These are phyloP conservation scores for Kwoniella sp. DNA, from an alignment of 768 basidiomycete species.

Conservation along the genomic window DNA sequence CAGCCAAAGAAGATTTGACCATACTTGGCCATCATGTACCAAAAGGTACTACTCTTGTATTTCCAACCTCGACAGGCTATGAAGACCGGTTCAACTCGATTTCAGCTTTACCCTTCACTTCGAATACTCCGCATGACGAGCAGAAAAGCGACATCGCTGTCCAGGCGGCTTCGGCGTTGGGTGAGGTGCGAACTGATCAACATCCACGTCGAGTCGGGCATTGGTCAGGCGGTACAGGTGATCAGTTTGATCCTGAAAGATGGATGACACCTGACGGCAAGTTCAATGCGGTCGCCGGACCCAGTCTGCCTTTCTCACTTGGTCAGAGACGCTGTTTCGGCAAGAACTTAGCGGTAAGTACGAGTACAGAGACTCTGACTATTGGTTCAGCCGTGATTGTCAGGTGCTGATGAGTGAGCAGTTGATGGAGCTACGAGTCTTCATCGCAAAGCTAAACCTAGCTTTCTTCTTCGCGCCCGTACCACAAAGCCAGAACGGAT, in stretches of 20 bases:
- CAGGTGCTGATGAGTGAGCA: conserved; percentile 16
- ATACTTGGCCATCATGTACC: conserved; percentile 46
- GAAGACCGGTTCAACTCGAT: conserved; percentile 25
- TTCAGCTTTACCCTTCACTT: neutral
- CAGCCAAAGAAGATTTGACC: conserved; percentile 40
- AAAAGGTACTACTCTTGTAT: conserved; percentile 37
- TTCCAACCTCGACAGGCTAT: conserved; percentile 27
- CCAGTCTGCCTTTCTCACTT: conserved; percentile 42
- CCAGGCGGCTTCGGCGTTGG: neutral
- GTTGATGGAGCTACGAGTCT: conserved; percentile 46
- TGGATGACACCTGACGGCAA: conserved; percentile 36
- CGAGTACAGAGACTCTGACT: too few relatives aligned
- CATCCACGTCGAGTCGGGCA: conserved; percentile 22
- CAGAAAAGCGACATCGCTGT: neutral
- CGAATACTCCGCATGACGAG: neutral
- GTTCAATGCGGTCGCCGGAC: conserved; percentile 43
- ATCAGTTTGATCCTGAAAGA: conserved; percentile 43
- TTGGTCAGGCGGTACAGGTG: conserved; percentile 34
- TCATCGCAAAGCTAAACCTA: conserved; percentile 42
- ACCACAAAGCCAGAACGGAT: conserved; percentile 29
- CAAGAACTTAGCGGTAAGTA: conserved; percentile 47
- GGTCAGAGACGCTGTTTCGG: conserved; percentile 52
- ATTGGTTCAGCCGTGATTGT: too few relatives aligned
- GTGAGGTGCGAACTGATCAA: neutral
- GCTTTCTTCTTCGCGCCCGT: conserved; percentile 50